phyloP scores from a whole-genome alignment of 2,329 filamentous ascomycete species.

The Alternaria angustiovoidea region DNA sequence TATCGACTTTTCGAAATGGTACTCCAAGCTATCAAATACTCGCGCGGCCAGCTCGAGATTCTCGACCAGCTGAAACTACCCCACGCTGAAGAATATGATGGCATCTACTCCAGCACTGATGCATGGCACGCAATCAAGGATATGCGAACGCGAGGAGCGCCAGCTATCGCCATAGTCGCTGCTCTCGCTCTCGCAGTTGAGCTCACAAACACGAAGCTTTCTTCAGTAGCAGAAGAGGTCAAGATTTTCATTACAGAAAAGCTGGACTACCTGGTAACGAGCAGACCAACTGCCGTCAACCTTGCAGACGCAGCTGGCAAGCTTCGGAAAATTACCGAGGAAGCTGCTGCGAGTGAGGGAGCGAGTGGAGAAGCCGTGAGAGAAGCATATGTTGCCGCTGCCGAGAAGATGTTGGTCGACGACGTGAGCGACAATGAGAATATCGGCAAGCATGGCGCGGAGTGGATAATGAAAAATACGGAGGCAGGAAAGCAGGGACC shows the following conservation, averaged over 20 bases:
- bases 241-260: slow-evolving; percentile 74
- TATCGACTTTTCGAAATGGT: slow-evolving; percentile 52
- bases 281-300: slow-evolving; percentile 93
- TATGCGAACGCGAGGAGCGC: slow-evolving; percentile 83
- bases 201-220: slow-evolving; percentile 66
- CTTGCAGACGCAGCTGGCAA: slow-evolving; percentile 87
- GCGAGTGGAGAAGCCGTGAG: slow-evolving; percentile 65
- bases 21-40: slow-evolving; percentile 81
- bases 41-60: slow-evolving; percentile 74
- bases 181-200: slow-evolving; percentile 88
- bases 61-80: slow-evolving; percentile 85
- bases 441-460: slow-evolving; percentile 83
- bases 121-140: slow-evolving; percentile 84
- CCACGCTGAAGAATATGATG: slow-evolving; percentile 80
- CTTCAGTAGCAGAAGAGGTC: slow-evolving; percentile 67
- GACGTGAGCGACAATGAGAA: slow-evolving; percentile 87
- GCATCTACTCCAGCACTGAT: slow-evolving; percentile 73
- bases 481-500: slow-evolving; percentile 60
- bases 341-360: slow-evolving; percentile 54
- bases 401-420: slow-evolving; percentile 85
- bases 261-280: slow-evolving; percentile 86
- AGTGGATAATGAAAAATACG: slow-evolving; percentile 76
- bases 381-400: slow-evolving; percentile 76
- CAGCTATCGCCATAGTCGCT: slow-evolving; percentile 98
- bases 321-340: slow-evolving; percentile 71